Percentiles rank a stretch among this genome's conserved stretches.
Conservation (phyloP, 768 basidiomycete species). For the Russula olivacea region DNA sequence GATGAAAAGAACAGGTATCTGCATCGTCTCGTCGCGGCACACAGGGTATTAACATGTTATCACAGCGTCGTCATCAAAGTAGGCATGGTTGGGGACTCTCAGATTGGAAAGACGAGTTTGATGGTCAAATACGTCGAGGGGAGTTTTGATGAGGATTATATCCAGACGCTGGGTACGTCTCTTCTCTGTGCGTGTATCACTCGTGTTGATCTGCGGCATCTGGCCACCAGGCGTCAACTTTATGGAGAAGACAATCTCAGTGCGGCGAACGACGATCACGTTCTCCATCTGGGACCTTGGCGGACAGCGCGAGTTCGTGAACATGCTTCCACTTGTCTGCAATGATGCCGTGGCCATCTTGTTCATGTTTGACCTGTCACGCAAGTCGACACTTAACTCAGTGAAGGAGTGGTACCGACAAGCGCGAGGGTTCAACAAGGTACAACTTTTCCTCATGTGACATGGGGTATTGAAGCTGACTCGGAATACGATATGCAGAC, state of each 20-base stretch:
- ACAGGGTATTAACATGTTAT: neutral
- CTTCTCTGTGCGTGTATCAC: constrained; percentile 24
- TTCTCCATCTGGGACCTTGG: constrained; percentile 99
- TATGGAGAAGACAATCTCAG: constrained; percentile 99
- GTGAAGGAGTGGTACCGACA: constrained; percentile 99
- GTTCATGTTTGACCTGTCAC: constrained; percentile 99
- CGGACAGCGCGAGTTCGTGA: constrained; percentile 97
- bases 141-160: constrained; percentile 98
- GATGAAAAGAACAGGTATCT: constrained; percentile 70
- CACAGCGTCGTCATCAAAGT: constrained; percentile 92
- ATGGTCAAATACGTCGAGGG: constrained; percentile 99
- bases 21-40: neutral
- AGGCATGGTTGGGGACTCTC: constrained; percentile 99
- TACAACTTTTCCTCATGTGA: constrained; percentile 33
- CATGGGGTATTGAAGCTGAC: constrained; percentile 1
- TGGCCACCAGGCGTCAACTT: constrained; percentile 79
- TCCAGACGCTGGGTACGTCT: constrained; percentile 89
- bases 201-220: constrained; percentile 10
- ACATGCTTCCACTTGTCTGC: constrained; percentile 97
- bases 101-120: constrained; percentile 97
- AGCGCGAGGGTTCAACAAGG: constrained; percentile 98
- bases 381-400: constrained; percentile 95
- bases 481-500: constrained; percentile 47
- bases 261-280: constrained; percentile 96
- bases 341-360: constrained; percentile 99